Percentiles rank a stretch among this genome's conserved stretches.
phyloP scores from a whole-genome alignment of 441 rosid species.

The Pelargonium citronellum region DNA sequence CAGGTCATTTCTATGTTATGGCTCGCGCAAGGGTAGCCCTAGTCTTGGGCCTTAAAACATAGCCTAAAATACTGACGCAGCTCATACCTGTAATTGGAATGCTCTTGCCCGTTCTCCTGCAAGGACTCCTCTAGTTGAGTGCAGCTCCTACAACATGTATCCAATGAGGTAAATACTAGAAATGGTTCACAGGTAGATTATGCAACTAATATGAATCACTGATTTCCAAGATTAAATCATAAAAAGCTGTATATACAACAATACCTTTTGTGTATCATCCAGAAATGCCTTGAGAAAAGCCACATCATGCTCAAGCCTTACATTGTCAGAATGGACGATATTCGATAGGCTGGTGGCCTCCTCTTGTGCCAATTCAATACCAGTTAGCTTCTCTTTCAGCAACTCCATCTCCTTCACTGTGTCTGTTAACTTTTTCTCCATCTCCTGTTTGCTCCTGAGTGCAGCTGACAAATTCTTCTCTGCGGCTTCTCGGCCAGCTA shows the following conservation, averaged over 20 bases:
- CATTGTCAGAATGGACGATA: conserved; percentile 88
- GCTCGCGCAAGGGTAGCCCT: not conserved
- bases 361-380: conserved; percentile 76
- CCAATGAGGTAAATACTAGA: not conserved
- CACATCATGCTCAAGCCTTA: conserved; percentile 94
- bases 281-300: conserved; percentile 93
- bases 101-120: conserved; percentile 87
- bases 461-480: conserved; percentile 68
- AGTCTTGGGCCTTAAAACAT: not conserved
- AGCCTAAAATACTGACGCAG: not conserved
- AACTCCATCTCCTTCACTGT: conserved; percentile 69
- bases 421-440: conserved; percentile 64
- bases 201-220: not conserved
- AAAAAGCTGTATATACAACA: not conserved
- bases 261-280: conserved; percentile 93
- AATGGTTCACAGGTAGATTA: not conserved
- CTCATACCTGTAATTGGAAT: conserved; percentile 74
- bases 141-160: conserved; percentile 54
- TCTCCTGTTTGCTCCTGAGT: conserved; percentile 68
- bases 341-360: conserved; percentile 82
- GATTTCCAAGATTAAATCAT: not conserved
- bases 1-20: not conserved
- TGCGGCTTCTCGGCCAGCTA: conserved; percentile 57
- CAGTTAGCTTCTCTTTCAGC: conserved; percentile 75
- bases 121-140: conserved; percentile 81